Conservation (phyloP, 345 rosid genomes). For the Ailanthus altissimus region DNA sequence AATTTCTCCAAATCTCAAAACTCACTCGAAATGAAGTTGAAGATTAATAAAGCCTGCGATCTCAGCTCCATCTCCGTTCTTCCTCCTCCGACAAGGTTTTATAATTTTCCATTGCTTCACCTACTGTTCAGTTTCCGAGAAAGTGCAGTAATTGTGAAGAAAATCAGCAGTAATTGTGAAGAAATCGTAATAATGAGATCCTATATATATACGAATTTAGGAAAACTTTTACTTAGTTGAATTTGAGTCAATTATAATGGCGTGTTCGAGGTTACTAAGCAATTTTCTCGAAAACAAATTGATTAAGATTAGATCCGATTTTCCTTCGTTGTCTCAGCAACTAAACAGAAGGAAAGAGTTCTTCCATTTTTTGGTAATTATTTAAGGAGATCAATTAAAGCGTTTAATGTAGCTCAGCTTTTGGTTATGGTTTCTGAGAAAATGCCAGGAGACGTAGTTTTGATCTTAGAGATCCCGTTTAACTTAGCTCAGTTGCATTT, state of each 20-base stretch:
- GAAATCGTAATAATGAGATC: too few relatives aligned
- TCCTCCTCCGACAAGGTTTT: slow-evolving; percentile 82
- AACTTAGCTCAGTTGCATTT: neutral
- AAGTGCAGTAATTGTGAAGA: neutral
- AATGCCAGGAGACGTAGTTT: too few relatives aligned
- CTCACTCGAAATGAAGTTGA: slow-evolving; percentile 64
- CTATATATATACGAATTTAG: neutral
- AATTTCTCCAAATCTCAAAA: neutral
- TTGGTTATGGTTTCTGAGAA: slow-evolving; percentile 4
- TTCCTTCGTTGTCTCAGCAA: neutral
- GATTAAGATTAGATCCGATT: neutral
- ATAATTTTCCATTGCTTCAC: slow-evolving; percentile 2
- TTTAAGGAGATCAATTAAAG: slow-evolving; percentile 2
- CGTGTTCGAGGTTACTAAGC: neutral
- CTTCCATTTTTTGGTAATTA: neutral
- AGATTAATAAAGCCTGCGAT: slow-evolving; percentile 87
- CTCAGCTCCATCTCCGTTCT: slow-evolving; percentile 84
- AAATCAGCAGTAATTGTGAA: neutral
- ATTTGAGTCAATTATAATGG: neutral
- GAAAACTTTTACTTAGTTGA: neutral
- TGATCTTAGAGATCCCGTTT: too few relatives aligned
- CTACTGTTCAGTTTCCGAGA: slow-evolving; percentile 18
- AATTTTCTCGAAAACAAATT: neutral
- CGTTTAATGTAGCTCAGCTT: slow-evolving; percentile 4
- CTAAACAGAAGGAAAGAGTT: slow-evolving; percentile 3